Evolutionary conservation across 2,329 filamentous ascomycete genomes (phyloP), one percentile per base, ranked within the genome.

Genomic region (Plectosphaerella sp.): DNA sequence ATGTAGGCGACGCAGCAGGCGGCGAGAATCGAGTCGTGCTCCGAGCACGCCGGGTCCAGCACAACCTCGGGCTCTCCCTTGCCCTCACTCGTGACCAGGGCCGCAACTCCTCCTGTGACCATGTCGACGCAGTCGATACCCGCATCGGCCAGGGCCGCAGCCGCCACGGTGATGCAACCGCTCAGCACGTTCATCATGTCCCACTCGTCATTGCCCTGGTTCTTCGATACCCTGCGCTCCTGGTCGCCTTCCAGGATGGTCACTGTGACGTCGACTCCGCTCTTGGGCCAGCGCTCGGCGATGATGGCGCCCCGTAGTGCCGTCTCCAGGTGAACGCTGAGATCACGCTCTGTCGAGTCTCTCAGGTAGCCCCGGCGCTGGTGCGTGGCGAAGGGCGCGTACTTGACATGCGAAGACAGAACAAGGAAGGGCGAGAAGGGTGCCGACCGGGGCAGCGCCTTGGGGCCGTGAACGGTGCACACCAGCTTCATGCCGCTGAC

Each of bases 281-380:
- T 96, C 76, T 99, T 99, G n/a, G 94, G 94, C 90, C 93, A 99
- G 53, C 93, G 80, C 66, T 97, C 92, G 14, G 91, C 91, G 64
- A 97, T 93, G 48, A 97, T 85, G 8, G 91, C 89, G 1, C 93
- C 93, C 35, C 91, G 83, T 48, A 99, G 77, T 24, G 94, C 92
- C 15, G 91, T 93, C 69, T 97, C 92, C 3, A 99, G 76, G 67
- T 97, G 93, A 11, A 92, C 88, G 12, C 90, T 90, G 2, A 99
- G 78, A 65, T 99, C 94, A 48, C 92, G 83, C 72, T 99, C 94
- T 56, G 81, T 87, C 15, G 87, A 79, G 67, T 97, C 93, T 46
- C 92, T 85, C 20, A 96, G 75, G 66, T 97, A 96, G 12, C 92
- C 91, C 66, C 89, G 83, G 54, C 94, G 81, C 61, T 87, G 82